Evolutionary conservation across 2,329 filamentous ascomycete genomes (phyloP).

Genomic region (Alternaria brassicae): DNA sequence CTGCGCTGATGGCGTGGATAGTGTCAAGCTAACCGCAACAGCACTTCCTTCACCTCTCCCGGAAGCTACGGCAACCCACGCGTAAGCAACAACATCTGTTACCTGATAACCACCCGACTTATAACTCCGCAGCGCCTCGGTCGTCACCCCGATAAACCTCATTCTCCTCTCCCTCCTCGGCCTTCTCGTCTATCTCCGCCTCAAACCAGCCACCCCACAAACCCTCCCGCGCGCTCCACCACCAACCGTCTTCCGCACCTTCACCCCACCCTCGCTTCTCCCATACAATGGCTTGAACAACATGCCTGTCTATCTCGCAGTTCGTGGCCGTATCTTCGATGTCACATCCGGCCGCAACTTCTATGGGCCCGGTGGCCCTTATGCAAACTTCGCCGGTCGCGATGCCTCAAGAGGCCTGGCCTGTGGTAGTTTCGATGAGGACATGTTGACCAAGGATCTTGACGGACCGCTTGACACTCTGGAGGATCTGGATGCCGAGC

Average conservation of each 20-base stretch:
- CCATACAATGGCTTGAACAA: slow-evolving; percentile 80
- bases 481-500: slow-evolving; percentile 72
- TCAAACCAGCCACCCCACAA: slow-evolving; percentile 61
- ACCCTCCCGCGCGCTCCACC: slow-evolving; percentile 64
- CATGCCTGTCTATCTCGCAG: slow-evolving; percentile 85
- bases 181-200: slow-evolving; percentile 64
- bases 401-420: slow-evolving; percentile 90
- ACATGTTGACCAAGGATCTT: slow-evolving; percentile 92
- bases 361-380: slow-evolving; percentile 94
- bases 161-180: slow-evolving; percentile 66
- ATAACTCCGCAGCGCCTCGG: slow-evolving; percentile 55
- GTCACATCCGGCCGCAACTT: slow-evolving; percentile 87
- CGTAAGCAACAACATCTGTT: slow-evolving; percentile 46
- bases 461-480: slow-evolving; percentile 82
- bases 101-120: slow-evolving; percentile 17
- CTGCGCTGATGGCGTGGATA: not conserved
- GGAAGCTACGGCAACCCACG: slow-evolving; percentile 56
- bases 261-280: slow-evolving; percentile 81
- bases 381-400: slow-evolving; percentile 93
- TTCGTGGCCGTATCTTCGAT: slow-evolving; percentile 90
- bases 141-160: slow-evolving; percentile 67
- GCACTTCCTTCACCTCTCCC: slow-evolving; percentile 69
- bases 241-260: slow-evolving; percentile 85
- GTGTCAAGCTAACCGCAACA: slow-evolving; percentile 9
- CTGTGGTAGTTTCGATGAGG: slow-evolving; percentile 89